A percentile compares a stretch with the other conserved stretches of the same genome.
Conservation (phyloP, 495 filamentous ascomycete species). For the Podospora tetraspora region DNA sequence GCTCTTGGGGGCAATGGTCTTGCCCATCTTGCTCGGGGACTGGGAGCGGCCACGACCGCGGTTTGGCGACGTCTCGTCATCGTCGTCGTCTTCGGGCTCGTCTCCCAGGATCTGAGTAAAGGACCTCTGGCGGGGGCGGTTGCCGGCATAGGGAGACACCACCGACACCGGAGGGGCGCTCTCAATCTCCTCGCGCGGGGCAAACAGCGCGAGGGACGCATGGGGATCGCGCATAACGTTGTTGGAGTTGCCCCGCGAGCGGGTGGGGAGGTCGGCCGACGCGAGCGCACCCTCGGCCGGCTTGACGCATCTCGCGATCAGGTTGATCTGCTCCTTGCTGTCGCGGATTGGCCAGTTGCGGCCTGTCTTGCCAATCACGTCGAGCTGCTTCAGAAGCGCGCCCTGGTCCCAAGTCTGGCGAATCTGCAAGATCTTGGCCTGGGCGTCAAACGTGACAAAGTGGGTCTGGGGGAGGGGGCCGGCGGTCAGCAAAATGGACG, state of each 20-base stretch:
- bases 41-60: constrained; percentile 39
- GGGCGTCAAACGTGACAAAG: constrained; percentile 74
- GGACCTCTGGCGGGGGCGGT: constrained; percentile 44
- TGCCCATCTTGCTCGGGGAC: constrained; percentile 32
- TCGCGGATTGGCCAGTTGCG: constrained; percentile 93
- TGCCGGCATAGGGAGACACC: constrained; percentile 49
- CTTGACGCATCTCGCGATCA: constrained; percentile 56
- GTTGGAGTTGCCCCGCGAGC: constrained; percentile 43
- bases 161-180: constrained; percentile 35
- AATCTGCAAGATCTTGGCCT: constrained; percentile 75
- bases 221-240: constrained; percentile 62
- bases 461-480: constrained; percentile 58
- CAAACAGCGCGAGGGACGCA: constrained; percentile 69
- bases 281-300: constrained; percentile 22
- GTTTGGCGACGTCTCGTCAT: constrained; percentile 41
- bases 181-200: constrained; percentile 53
- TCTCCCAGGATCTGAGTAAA: constrained; percentile 49
- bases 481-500: constrained; percentile 25
- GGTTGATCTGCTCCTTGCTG: constrained; percentile 72
- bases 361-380: constrained; percentile 83
- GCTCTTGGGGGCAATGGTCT: constrained; percentile 53
- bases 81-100: constrained; percentile 36
- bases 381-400: constrained; percentile 84
- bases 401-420: constrained; percentile 94
- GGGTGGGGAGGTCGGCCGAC: constrained; percentile 23